Base-by-base conservation (phyloP, 768 basidiomycete genomes). In the Gyrodon lividus region DNA sequence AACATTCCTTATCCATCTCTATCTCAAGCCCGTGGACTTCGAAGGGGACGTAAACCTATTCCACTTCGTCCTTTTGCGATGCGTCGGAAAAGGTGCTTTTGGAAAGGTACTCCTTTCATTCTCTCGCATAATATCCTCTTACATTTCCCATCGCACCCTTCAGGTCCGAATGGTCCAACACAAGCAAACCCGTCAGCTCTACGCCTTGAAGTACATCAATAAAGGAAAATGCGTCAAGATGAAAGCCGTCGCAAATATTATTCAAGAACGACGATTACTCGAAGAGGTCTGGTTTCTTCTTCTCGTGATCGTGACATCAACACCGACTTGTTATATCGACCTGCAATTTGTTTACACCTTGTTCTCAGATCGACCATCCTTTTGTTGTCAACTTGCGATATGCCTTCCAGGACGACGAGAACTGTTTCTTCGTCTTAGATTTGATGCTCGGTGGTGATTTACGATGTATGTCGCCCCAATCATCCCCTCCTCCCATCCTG, bases 151-250 rank as follows among this genome's bases (percentile, higher is more conserved):
- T 40, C 44, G 38, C 61, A 51, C 50, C 43, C 19, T 46, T 37
- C 58, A 98, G 96, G 96, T 99, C 74, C 89, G 97, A 39, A 96
- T 99, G 54, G 97, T 99, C 6, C 96, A 99, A 71, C 97, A 98
- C 76, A 99, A 98, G 67, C 92, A 98, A 70, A 90, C 93, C n/a
- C 88, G 92, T 56, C 89, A 93, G 16, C 79, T 99, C 40, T 98
- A 94, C 63, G 97, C 97, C 5, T 84, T 99, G 70, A 99, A 99
- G 71, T 99, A 99, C 74, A 99, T 99, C 73, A 98, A 98, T 77
- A 99, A 99, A 71, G 69, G 89, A 37, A 95, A 96, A 77, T 97
- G 89, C 60, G 93, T 97, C 56, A 95, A 95, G 77, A 97, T 97
- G 93, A 95, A 94, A 64, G 95, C 95, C 2, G 94, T 98, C 33